These are phyloP conservation scores for Withania somnifera DNA, from an alignment of 305 asterid genomes.

Conservation along the genomic window DNA sequence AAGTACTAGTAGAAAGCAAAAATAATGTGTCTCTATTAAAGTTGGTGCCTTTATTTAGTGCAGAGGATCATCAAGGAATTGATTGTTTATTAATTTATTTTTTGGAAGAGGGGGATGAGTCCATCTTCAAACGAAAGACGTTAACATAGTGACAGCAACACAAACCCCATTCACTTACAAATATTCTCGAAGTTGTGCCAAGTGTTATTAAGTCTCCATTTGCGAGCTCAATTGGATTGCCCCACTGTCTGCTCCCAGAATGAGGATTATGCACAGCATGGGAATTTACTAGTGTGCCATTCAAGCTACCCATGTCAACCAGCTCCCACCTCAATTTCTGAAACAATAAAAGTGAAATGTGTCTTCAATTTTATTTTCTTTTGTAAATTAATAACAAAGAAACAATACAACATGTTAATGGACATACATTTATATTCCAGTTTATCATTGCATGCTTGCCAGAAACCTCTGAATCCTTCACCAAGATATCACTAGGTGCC, in stretches of 20 bases:
- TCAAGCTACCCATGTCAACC: conserved; percentile 98
- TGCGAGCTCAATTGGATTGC: conserved; percentile 64
- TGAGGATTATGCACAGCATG: conserved; percentile 44
- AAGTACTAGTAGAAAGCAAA: not conserved
- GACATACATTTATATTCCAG: conserved; percentile 76
- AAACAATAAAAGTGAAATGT: conserved; percentile 16
- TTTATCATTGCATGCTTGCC: conserved; percentile 94
- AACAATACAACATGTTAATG: not conserved
- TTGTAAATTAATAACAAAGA: conserved; percentile 4
- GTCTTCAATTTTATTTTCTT: not conserved
- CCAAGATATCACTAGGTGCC: conserved; percentile 61
- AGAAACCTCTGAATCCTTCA: conserved; percentile 91
- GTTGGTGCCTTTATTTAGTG: not conserved
- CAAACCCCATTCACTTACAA: conserved; percentile 33
- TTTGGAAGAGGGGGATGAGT: not conserved
- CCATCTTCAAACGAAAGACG: not conserved
- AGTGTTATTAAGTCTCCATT: conserved; percentile 71
- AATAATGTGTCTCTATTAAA: not conserved
- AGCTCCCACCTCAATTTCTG: conserved; percentile 96
- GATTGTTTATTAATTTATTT: not conserved
- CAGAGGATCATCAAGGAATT: not conserved
- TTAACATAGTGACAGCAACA: not conserved
- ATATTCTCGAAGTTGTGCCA: conserved; percentile 69
- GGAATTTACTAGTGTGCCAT: conserved; percentile 80
- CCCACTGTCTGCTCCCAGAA: conserved; percentile 72